These are phyloP conservation scores for Colletotrichum sp. DNA, from an alignment of 2,329 filamentous ascomycete species.

Conservation along the genomic window DNA sequence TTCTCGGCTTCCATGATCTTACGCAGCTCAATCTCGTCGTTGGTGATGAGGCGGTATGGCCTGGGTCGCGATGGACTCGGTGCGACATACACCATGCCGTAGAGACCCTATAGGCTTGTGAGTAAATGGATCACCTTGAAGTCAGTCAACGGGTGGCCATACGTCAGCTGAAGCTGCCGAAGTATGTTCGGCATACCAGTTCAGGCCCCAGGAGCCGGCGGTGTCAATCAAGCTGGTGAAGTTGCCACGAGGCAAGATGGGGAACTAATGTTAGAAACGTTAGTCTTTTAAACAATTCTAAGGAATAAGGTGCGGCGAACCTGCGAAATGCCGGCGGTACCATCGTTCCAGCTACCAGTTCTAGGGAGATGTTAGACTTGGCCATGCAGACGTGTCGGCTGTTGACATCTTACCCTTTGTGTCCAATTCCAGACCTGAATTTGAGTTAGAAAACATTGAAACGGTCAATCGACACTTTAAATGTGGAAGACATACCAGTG, in stretches of 20 bases:
- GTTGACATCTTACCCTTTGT: not conserved
- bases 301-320: not conserved
- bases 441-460: not conserved
- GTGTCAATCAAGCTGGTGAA: constrained; percentile 10
- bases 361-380: not conserved
- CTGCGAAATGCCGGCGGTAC: constrained; percentile 5
- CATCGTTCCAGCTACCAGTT: constrained; percentile 12
- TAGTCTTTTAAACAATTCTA: not conserved
- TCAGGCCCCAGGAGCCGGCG: constrained; percentile 2
- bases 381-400: not conserved
- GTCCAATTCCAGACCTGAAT: constrained; percentile 11
- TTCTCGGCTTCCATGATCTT: constrained; percentile 13
- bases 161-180: constrained; percentile 11
- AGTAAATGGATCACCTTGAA: not conserved
- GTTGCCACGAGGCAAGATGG: constrained; percentile 10
- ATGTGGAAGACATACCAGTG: not conserved
- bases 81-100: constrained; percentile 16
- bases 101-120: not conserved
- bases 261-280: not conserved
- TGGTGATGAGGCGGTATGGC: constrained; percentile 6
- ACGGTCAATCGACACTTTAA: not conserved
- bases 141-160: not conserved
- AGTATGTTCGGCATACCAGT: constrained; percentile 14
- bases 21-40: not conserved
- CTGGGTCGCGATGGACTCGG: constrained; percentile 3